phyloP scores from a whole-genome alignment of 306 rosid species.

The Quercus alba region DNA sequence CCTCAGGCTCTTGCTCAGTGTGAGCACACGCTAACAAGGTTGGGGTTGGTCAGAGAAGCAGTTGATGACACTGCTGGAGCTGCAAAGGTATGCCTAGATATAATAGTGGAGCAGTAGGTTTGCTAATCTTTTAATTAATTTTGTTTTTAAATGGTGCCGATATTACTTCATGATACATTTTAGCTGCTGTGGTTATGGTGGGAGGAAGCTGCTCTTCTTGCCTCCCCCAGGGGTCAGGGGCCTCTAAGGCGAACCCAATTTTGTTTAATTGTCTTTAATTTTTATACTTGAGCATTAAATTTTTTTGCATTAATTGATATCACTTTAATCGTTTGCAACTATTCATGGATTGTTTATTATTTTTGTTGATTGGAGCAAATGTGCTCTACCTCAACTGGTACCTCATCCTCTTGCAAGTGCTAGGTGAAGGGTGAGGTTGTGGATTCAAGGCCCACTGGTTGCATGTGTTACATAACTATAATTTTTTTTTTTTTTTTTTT shows the following conservation, averaged over 20 bases:
- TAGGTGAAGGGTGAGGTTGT: too few relatives aligned
- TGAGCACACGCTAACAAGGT: constrained; percentile 73
- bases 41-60: constrained; percentile 88
- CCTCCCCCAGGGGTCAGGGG: neutral
- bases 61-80: constrained; percentile 97
- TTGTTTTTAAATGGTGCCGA: neutral
- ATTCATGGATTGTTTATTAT: constrained; percentile 10
- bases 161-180: neutral
- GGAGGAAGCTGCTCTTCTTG: neutral
- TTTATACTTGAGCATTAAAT: neutral
- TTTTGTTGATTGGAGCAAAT: constrained; percentile 2
- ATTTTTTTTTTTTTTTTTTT: neutral
- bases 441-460: too few relatives aligned
- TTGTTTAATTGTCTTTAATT: neutral
- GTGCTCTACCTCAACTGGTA: too few relatives aligned
- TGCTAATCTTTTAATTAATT: neutral
- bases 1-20: constrained; percentile 99
- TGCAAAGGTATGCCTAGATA: constrained; percentile 64
- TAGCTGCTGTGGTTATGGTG: neutral
- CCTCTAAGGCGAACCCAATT: neutral
- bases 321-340: neutral
- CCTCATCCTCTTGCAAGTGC: too few relatives aligned
- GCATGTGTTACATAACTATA: too few relatives aligned
- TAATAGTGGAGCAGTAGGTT: constrained; percentile 9
- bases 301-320: neutral